A percentile compares a stretch with the other conserved stretches of the same genome.
Conservation (phyloP, 352 stramenopile species). For the Globisporangium paroecandrum region DNA sequence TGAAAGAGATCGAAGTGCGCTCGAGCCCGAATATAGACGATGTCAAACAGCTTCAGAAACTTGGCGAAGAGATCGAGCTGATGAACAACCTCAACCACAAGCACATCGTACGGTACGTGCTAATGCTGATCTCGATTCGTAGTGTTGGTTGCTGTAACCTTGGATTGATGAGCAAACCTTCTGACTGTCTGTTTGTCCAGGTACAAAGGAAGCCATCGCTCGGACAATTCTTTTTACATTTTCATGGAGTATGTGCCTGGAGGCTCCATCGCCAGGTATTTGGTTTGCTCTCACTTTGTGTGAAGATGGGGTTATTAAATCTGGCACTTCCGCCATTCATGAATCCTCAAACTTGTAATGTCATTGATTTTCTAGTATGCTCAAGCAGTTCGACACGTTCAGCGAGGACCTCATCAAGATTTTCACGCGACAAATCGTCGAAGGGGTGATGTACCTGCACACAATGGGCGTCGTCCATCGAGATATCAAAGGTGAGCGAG, state of each 20-base stretch:
- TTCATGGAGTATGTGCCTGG: constrained; percentile 97
- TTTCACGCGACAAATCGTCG: constrained; percentile 91
- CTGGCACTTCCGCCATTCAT: background rate
- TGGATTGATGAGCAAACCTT: background rate
- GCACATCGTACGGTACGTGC: constrained; percentile 93
- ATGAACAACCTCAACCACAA: constrained; percentile 93
- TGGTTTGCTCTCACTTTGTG: background rate
- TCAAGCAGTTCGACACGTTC: constrained; percentile 94
- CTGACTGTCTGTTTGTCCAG: constrained; percentile 18
- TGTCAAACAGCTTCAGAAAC: constrained; percentile 66
- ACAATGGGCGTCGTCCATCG: constrained; percentile 90
- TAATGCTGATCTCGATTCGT: background rate
- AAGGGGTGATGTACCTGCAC: constrained; percentile 91
- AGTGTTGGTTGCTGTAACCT: background rate
- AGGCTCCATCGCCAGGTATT: constrained; percentile 78
- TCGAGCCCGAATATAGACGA: constrained; percentile 45
- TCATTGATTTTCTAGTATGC: constrained; percentile 37
- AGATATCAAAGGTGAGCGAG: constrained; percentile 86
- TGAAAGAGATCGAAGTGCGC: constrained; percentile 88
- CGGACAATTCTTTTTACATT: constrained; percentile 87
- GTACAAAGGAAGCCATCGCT: constrained; percentile 82
- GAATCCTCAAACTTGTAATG: background rate
- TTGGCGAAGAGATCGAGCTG: constrained; percentile 90
- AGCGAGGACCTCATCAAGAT: constrained; percentile 85
- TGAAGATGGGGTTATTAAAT: background rate